A percentile compares a stretch with the other conserved stretches of the same genome.
Conservation (phyloP, 2,329 filamentous ascomycete species). For the Cordyceps javanica region DNA sequence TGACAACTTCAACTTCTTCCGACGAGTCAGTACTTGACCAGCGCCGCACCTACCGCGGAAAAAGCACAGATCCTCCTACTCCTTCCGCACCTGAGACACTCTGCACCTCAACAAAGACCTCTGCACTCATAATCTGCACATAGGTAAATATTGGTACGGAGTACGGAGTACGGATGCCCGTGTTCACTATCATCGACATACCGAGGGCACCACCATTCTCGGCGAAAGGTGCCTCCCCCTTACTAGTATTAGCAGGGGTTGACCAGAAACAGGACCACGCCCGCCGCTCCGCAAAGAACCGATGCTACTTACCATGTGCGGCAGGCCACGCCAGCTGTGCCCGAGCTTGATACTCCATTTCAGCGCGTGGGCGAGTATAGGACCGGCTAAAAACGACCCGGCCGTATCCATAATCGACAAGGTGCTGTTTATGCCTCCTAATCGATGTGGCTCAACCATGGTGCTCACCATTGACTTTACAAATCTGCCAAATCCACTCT, state of each 20-base stretch:
- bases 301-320: neutral
- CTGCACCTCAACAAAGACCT: neutral
- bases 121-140: neutral
- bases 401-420: slow-evolving; percentile 2
- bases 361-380: neutral
- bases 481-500: slow-evolving; percentile 1
- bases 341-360: neutral
- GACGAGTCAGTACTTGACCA: too few relatives aligned
- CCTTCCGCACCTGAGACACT: neutral
- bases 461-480: slow-evolving; percentile 8
- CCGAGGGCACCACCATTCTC: too few relatives aligned
- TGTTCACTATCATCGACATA: too few relatives aligned
- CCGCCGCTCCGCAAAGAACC: neutral
- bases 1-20: too few relatives aligned
- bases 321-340: slow-evolving; percentile 1
- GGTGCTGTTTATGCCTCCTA: neutral
- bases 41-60: neutral
- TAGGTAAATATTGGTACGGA: too few relatives aligned
- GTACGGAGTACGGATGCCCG: too few relatives aligned
- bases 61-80: slow-evolving; percentile 3
- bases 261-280: neutral
- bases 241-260: neutral
- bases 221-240: too few relatives aligned
- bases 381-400: neutral
- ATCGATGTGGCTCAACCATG: neutral